Percentiles rank a stretch among this genome's conserved stretches.
Conservation (phyloP, 768 basidiomycete genomes). For the Kondoa subrosea region DNA sequence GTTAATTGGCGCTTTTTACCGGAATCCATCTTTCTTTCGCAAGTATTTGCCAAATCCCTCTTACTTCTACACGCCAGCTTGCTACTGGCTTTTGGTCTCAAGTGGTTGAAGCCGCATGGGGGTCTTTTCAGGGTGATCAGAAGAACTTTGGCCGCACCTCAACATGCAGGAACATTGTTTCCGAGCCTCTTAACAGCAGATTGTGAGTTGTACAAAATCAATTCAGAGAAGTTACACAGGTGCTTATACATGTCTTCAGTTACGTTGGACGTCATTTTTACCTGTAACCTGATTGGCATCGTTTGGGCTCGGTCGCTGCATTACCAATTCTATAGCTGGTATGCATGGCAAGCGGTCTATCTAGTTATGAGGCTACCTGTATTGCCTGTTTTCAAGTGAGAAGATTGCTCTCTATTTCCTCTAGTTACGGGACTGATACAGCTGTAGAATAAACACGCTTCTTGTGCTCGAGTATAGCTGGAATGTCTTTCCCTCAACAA, state of each 20-base stretch:
- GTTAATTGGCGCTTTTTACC: conserved; percentile 88
- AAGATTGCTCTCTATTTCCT: conserved; percentile 19
- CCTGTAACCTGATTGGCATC: conserved; percentile 80
- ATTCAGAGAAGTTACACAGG: conserved; percentile 1
- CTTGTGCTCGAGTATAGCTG: conserved; percentile 61
- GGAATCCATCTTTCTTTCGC: conserved; percentile 57
- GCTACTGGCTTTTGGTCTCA: conserved; percentile 51
- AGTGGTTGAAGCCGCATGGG: conserved; percentile 62
- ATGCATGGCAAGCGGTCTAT: conserved; percentile 75
- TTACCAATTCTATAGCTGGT: conserved; percentile 98
- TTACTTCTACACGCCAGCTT: conserved; percentile 48
- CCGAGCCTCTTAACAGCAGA: neutral
- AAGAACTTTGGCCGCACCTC: conserved; percentile 43
- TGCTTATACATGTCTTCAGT: conserved; percentile 38
- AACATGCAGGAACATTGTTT: conserved; percentile 30
- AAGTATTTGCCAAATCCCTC: conserved; percentile 45
- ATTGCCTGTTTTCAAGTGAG: conserved; percentile 48
- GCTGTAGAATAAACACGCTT: conserved; percentile 45
- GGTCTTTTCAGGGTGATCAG: conserved; percentile 45
- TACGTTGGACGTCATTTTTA: conserved; percentile 63
- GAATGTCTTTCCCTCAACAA: conserved; percentile 72
- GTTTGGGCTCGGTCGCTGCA: conserved; percentile 84
- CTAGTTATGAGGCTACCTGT: conserved; percentile 57
- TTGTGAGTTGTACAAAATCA: conserved; percentile 2
- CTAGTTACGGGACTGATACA: neutral